These are phyloP conservation scores for Salinomyces thailandicus DNA, from an alignment of 2,329 filamentous ascomycete species.

Conservation along the genomic window DNA sequence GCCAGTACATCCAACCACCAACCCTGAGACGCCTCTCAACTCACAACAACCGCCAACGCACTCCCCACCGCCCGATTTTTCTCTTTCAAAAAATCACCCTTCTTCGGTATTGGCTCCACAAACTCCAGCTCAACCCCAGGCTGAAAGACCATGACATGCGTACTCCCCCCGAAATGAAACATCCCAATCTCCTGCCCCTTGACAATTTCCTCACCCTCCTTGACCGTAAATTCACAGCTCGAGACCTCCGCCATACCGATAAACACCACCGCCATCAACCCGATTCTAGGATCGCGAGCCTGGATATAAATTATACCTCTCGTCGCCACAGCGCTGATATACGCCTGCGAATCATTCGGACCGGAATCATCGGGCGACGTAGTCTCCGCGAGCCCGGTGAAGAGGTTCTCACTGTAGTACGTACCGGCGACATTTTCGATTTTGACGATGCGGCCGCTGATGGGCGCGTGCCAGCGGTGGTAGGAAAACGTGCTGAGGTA, in stretches of 20 bases:
- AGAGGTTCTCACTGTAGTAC: not conserved
- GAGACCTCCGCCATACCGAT: not conserved
- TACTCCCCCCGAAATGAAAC: constrained; percentile 1
- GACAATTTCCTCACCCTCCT: not conserved
- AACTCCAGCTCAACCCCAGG: not conserved
- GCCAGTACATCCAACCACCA: no score
- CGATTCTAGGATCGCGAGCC: not conserved
- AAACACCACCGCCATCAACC: not conserved
- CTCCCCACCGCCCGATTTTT: not conserved
- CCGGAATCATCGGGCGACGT: not conserved
- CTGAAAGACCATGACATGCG: not conserved
- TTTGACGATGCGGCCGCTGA: not conserved
- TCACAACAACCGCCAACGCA: not conserved
- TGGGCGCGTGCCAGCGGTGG: not conserved
- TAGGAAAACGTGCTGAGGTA: not conserved
- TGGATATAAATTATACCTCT: not conserved
- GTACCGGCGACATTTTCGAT: not conserved
- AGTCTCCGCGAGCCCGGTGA: not conserved
- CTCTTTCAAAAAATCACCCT: not conserved
- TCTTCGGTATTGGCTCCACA: not conserved
- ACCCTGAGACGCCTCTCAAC: no score
- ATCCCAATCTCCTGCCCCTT: not conserved
- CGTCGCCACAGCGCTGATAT: not conserved
- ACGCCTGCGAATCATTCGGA: not conserved
- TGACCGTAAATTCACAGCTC: not conserved